Base-by-base conservation (phyloP, 2,329 filamentous ascomycete genomes). In the Ceratocystis smalleyi region DNA sequence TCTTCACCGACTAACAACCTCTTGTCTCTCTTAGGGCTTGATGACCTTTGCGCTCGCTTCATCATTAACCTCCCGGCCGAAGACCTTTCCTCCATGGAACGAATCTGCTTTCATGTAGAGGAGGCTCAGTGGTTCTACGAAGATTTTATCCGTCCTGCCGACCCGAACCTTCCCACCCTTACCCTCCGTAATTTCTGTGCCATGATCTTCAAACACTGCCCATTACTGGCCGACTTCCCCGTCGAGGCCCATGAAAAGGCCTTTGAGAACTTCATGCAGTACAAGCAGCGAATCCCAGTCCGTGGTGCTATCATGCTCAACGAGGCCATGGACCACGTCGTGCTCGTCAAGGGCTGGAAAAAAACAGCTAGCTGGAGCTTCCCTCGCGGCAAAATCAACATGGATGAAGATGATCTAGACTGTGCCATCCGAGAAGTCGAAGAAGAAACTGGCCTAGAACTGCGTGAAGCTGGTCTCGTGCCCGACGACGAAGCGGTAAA, bases 41-140 rank as follows among this genome's bases (percentile, higher is more conserved):
- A 97, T 85, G 92, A 97, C 77, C 83, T 97, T 67, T 96, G 91
- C 76, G 92, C 95, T 74, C 90, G 95, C 73, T 99, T 99, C 77
- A 92, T 99, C 73, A 90, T 97, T 75, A 97, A 99, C 76, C 83
- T 97, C 67, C 94, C 95, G 57, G 82, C 88, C 68, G 90, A 94
- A 75, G 94, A 99, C 75, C 83, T 97, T 59, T 85, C 86, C 69
- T 91, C 89, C 1, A 88, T 96, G 65, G 89, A 91, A 73, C 87
- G 94, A 72, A 94, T 99, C 76, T 97, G 92, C 77, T 99, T 99
- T 74, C 91, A 97, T 76, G 88, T 99, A 70, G 94, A 99, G 76
- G 95, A 99, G 76, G 94, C 94, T 70, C 95, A 99, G 84, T 99
- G 94, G 94, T 99, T 95, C 76, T 99, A 99, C 83, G 94, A 99